Base-by-base conservation (phyloP, 2,329 filamentous ascomycete species). In the Exserohilum turcica region DNA sequence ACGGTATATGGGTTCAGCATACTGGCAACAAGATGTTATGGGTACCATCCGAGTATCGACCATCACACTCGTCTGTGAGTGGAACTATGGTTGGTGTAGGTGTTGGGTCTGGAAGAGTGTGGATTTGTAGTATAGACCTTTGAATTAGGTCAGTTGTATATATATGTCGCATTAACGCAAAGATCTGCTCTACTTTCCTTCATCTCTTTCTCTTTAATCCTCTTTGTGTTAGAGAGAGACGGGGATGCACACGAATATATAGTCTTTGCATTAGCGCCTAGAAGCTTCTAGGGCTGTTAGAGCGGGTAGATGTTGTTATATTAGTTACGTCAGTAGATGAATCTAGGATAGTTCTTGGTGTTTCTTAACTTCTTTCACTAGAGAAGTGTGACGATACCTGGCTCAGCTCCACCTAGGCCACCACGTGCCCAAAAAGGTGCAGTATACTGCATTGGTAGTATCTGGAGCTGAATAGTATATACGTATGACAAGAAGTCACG, bases 31-130 rank as follows among this genome's bases (percentile, higher is more conserved):
- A 64, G 13, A 29, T 65, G 28, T 48, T 67, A 9, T 64, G 57
- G 59, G 18, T 67, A 47, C 64, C 63, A 16, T 57, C 53, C 51
- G 61, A 67, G 56, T 65, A 65, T 59, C 61, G 63, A 19, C 55
- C 59, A 32, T 61, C 52, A 32, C 57, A 45, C 39, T 65, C 52
- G 46, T 43, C 49, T 42, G 48, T 65, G 38, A 52, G 46, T 21
- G 53, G 59, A 33, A 60, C 43, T 7, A 61, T 4, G 6, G 37
- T 65, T 53, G 54, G 51, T 36, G 52, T 61, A 27, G 59, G 60
- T 48, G 32, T 43, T 54, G 45, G 43, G 33, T 52, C 51, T 43
- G 55, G 59, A 54, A 59, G 54, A 50, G 60, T 64, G 39, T 61
- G 53, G 60, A 56, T 56, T 32, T 65, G 50, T 40, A 56, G 43